Percentiles rank a stretch among this genome's conserved stretches.
phyloP scores from a whole-genome alignment of 805 yeast genomes.

The Wickerhamiella shivajii region DNA sequence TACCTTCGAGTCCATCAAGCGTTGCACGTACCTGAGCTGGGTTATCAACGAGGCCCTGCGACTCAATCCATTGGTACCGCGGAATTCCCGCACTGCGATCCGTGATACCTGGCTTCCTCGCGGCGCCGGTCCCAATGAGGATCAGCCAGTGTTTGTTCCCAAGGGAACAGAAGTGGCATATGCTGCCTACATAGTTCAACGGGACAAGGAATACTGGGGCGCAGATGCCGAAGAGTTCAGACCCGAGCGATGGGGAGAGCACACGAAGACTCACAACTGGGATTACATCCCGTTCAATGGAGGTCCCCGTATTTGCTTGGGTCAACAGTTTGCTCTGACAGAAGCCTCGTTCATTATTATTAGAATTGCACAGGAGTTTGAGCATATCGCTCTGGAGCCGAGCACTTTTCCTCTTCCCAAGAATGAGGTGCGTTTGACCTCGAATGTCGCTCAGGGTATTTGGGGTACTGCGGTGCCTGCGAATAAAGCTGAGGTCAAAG shows the following conservation, averaged over 20 bases:
- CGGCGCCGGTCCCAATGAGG: conserved; percentile 33
- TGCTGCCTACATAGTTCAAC: conserved; percentile 29
- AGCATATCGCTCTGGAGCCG: conserved; percentile 4
- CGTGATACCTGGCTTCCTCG: conserved; percentile 33
- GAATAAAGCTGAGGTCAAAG: too few species aligned
- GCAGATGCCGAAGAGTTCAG: conserved; percentile 28
- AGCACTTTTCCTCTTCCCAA: neutral
- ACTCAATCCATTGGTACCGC: conserved; percentile 35
- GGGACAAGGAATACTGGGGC: conserved; percentile 28
- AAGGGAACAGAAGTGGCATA: conserved; percentile 29
- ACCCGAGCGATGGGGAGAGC: conserved; percentile 35
- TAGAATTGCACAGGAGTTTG: conserved; percentile 26
- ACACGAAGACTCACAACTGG: conserved; percentile 29
- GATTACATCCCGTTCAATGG: conserved; percentile 35
- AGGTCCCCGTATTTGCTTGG: conserved; percentile 37
- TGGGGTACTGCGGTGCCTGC: too few species aligned
- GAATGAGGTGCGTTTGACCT: conserved; percentile 4
- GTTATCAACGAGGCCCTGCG: conserved; percentile 33
- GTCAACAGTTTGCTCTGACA: conserved; percentile 38
- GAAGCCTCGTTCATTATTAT: conserved; percentile 31
- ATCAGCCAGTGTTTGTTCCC: conserved; percentile 26
- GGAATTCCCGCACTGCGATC: conserved; percentile 30
- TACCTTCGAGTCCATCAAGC: conserved; percentile 32
- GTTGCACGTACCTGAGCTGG: conserved; percentile 30
- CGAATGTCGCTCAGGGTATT: conserved; percentile 4